Conservation (phyloP, 805 yeast species). For the Ogataea sp. region DNA sequence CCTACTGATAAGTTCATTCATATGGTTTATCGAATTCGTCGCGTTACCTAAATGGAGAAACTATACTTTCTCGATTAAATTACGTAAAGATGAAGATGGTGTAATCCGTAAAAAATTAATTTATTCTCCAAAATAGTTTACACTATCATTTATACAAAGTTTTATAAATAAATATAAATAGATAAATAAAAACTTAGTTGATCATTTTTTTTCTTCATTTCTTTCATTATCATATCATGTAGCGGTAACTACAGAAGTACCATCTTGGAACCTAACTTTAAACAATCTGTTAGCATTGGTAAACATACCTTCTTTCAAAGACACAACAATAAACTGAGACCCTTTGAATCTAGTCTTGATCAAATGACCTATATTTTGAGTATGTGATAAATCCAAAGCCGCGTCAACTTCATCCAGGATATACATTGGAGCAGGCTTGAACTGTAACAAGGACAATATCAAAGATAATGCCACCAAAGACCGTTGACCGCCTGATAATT, state of each 20-base stretch:
- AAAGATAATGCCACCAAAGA: conserved; percentile 88
- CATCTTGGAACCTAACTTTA: conserved; percentile 91
- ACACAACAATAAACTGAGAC: conserved; percentile 93
- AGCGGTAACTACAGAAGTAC: conserved; percentile 84
- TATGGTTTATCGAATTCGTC: conserved; percentile 12
- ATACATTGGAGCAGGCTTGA: conserved; percentile 98
- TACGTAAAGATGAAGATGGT: conserved; percentile 13
- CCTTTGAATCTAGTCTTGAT: conserved; percentile 93
- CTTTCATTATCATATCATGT: too few species aligned
- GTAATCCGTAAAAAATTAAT: conserved; percentile 14
- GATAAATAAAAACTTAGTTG: background rate
- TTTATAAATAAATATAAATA: background rate
- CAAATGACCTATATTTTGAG: conserved; percentile 94
- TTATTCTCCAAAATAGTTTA: conserved; percentile 2
- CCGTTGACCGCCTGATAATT: conserved; percentile 94
- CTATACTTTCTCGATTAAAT: conserved; percentile 5
- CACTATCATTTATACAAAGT: background rate
- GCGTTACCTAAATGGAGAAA: conserved; percentile 10
- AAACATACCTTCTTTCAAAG: conserved; percentile 97
- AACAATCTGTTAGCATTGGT: conserved; percentile 93
- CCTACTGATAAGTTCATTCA: conserved; percentile 12
- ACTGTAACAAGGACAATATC: conserved; percentile 85
- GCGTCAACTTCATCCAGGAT: conserved; percentile 98
- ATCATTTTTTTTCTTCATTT: too few species aligned
- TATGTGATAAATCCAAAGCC: conserved; percentile 92